These are phyloP conservation scores for Stemphylium beticola DNA, from an alignment of 2,329 filamentous ascomycete species.

Conservation along the genomic window DNA sequence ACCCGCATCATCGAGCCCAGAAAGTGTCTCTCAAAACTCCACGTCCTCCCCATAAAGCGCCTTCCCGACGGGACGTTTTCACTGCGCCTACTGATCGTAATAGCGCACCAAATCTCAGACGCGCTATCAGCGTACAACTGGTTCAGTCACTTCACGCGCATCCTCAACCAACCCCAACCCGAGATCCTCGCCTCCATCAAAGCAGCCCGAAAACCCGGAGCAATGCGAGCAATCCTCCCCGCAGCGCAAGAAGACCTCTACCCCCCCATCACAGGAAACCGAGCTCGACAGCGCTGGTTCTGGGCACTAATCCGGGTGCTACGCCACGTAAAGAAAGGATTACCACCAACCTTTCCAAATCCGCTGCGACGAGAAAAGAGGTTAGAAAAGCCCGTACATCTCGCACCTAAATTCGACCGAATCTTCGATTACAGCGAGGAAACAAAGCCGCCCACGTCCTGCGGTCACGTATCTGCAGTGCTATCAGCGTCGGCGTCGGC, in stretches of 20 bases:
- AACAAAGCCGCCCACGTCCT: slow-evolving; percentile 47
- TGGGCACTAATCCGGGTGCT: slow-evolving; percentile 55
- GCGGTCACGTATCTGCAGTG: slow-evolving; percentile 37
- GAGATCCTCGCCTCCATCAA: slow-evolving; percentile 18
- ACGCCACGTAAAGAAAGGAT: slow-evolving; percentile 49
- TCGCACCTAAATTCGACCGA: slow-evolving; percentile 41
- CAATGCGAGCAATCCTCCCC: slow-evolving; percentile 45
- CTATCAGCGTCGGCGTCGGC: slow-evolving; percentile 43
- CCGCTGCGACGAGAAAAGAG: slow-evolving; percentile 44
- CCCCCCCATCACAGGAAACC: slow-evolving; percentile 46
- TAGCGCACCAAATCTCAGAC: slow-evolving; percentile 56
- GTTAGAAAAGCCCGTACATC: slow-evolving; percentile 17
- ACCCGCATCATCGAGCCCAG: slow-evolving; percentile 48
- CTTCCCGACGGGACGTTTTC: slow-evolving; percentile 32
- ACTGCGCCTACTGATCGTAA: slow-evolving; percentile 48
- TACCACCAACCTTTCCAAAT: slow-evolving; percentile 51
- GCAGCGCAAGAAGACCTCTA: slow-evolving; percentile 57
- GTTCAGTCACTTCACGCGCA: slow-evolving; percentile 49
- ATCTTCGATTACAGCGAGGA: slow-evolving; percentile 49
- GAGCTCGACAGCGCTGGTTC: slow-evolving; percentile 54
- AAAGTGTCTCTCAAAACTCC: slow-evolving; percentile 47
- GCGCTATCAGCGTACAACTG: slow-evolving; percentile 52
- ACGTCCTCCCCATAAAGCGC: slow-evolving; percentile 45
- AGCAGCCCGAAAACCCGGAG: neutral
- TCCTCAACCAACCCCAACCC: slow-evolving; percentile 24